phyloP scores from a whole-genome alignment of 352 stramenopile genomes.

The Thalassiosira hispida region DNA sequence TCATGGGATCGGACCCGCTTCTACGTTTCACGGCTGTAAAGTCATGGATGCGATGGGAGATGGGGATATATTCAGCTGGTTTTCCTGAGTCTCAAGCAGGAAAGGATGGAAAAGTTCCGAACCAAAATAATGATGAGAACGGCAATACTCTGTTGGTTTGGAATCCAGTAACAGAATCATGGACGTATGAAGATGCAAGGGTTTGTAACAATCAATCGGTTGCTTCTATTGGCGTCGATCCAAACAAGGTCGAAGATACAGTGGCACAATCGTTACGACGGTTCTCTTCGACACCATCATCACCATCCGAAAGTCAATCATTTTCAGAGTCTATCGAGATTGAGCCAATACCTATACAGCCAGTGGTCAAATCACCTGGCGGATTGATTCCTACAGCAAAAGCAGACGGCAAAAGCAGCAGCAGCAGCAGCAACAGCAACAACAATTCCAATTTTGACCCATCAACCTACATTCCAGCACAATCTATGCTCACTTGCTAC shows the following conservation, averaged over 20 bases:
- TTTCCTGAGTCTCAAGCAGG: constrained; percentile 8
- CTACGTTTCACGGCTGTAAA: constrained; percentile 60
- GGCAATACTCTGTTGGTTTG: constrained; percentile 40
- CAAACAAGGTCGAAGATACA: constrained; percentile 14
- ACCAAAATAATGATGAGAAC: constrained; percentile 5
- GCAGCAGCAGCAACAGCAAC: constrained; percentile 4
- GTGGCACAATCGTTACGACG: constrained; percentile 35
- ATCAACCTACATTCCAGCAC: constrained; percentile 62
- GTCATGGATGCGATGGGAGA: constrained; percentile 92
- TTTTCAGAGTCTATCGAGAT: neutral
- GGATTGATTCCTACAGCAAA: neutral
- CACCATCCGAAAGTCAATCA: neutral
- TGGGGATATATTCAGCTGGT: constrained; percentile 74
- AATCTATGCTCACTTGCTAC: constrained; percentile 81
- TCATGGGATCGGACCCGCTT: constrained; percentile 51
- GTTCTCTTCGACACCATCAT: constrained; percentile 34
- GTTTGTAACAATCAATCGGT: constrained; percentile 41
- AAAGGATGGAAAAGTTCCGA: neutral
- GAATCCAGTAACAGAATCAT: constrained; percentile 33
- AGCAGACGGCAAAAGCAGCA: neutral
- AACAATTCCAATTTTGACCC: constrained; percentile 27
- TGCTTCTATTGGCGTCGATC: constrained; percentile 13
- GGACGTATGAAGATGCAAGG: constrained; percentile 46
- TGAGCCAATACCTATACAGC: constrained; percentile 26
- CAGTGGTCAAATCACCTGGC: neutral